Evolutionary conservation across 352 stramenopile genomes (phyloP).

Genomic region (Phytopythium oedochilum): DNA sequence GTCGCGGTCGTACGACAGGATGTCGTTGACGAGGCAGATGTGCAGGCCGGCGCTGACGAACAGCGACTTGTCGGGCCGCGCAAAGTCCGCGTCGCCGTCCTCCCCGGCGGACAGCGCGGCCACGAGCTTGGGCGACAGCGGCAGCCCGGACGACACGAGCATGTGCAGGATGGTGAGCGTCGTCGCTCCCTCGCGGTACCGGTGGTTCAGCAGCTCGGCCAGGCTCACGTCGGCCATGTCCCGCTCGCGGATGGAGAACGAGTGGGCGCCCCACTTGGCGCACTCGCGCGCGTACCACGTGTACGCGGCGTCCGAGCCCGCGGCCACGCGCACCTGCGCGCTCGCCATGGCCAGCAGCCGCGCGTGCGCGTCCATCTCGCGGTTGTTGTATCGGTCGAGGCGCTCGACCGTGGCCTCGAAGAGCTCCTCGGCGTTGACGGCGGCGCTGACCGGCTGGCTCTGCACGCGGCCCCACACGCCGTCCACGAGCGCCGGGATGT

Average conservation of each 20-base stretch:
- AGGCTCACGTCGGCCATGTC: neutral
- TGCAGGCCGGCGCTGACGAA: conserved; percentile 4
- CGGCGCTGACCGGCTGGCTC: no score
- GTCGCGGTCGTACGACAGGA: conserved; percentile 7
- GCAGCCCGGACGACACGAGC: neutral
- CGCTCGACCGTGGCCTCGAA: neutral
- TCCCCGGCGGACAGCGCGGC: neutral
- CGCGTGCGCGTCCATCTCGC: neutral
- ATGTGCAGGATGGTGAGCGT: conserved; percentile 5
- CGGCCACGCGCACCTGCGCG: conserved; percentile 1
- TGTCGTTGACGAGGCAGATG: conserved; percentile 7
- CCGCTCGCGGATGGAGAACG: conserved; percentile 1
- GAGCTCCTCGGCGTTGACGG: neutral
- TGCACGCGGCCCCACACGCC: neutral
- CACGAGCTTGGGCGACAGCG: neutral
- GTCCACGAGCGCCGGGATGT: neutral
- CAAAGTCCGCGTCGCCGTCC: neutral
- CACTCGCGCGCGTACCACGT: conserved; percentile 1
- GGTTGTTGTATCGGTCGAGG: neutral
- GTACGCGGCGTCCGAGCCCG: conserved; percentile 1
- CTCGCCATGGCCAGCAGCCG: conserved; percentile 1
- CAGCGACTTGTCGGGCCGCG: neutral
- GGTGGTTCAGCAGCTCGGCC: neutral
- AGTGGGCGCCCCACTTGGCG: conserved; percentile 1
- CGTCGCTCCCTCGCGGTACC: conserved; percentile 3